These are phyloP conservation scores for Ogataea hybrid DNA, from an alignment of 1,139 yeast species.

Conservation along the genomic window DNA sequence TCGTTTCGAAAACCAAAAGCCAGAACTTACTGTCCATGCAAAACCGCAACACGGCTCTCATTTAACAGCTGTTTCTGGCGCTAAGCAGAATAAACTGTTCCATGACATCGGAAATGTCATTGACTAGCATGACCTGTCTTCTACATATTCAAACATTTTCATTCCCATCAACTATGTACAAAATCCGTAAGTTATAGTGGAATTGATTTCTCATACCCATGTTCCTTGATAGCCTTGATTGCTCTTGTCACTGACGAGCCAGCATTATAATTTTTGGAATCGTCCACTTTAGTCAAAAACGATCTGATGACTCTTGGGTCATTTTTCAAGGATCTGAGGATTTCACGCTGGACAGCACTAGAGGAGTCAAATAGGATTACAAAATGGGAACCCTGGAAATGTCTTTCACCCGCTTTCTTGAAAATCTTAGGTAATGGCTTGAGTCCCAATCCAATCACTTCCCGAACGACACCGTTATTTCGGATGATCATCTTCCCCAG, in stretches of 20 bases:
- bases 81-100: too few relatives aligned
- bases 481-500: conserved; percentile 79
- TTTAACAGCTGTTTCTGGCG: too few relatives aligned
- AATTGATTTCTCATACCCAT: conserved; percentile 14
- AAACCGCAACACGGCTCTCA: too few relatives aligned
- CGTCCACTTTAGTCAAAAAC: conserved; percentile 66
- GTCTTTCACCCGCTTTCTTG: conserved; percentile 83
- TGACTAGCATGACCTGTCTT: conserved; percentile 11
- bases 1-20: conserved; percentile 3
- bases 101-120: conserved; percentile 22
- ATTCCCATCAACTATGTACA: conserved; percentile 7
- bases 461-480: conserved; percentile 90
- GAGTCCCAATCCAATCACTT: conserved; percentile 75
- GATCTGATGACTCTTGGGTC: conserved; percentile 92
- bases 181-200: conserved; percentile 1
- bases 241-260: conserved; percentile 52
- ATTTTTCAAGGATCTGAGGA: conserved; percentile 71
- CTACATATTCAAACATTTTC: not conserved
- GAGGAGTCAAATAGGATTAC: conserved; percentile 84
- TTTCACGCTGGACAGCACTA: conserved; percentile 81
- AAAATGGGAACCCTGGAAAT: conserved; percentile 88
- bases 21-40: conserved; percentile 5
- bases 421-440: conserved; percentile 77
- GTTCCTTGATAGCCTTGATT: conserved; percentile 22
- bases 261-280: conserved; percentile 49